phyloP scores from a whole-genome alignment of 257 asterid genomes.

The Thymus quinquecostatus region DNA sequence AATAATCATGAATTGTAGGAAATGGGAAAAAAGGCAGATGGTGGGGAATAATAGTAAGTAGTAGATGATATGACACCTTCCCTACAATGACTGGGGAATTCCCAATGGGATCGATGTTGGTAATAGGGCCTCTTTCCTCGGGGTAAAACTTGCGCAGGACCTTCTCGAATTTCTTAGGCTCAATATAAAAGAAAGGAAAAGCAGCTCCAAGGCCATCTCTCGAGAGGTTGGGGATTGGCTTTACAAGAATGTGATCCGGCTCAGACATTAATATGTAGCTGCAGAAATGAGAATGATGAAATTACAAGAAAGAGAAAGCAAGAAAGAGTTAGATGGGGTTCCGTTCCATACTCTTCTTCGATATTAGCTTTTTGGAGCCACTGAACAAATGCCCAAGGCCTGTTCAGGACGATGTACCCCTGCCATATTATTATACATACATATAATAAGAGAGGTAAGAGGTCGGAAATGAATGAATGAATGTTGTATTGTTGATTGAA shows the following conservation, averaged over 20 bases:
- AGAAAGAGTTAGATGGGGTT: not conserved
- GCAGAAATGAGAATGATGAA: conserved; percentile 22
- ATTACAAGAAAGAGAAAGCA: conserved; percentile 1
- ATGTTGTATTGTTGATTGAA: too few relatives aligned
- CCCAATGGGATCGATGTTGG: conserved; percentile 89
- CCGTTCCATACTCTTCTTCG: conserved; percentile 77
- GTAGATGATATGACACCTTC: conserved; percentile 50
- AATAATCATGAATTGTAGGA: conserved; percentile 18
- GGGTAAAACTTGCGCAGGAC: conserved; percentile 81
- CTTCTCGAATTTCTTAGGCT: conserved; percentile 76
- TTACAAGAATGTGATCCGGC: conserved; percentile 91
- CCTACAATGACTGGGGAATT: conserved; percentile 93
- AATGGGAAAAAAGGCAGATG: too few relatives aligned
- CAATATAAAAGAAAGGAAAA: conserved; percentile 91
- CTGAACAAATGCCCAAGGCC: conserved; percentile 99
- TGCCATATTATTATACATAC: conserved; percentile 30
- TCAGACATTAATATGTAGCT: conserved; percentile 96
- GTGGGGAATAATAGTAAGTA: too few relatives aligned
- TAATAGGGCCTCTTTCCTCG: conserved; percentile 72
- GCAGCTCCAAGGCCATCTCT: conserved; percentile 81
- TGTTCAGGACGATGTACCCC: conserved; percentile 96
- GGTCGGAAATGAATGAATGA: too few relatives aligned
- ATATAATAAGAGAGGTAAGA: too few relatives aligned
- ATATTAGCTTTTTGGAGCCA: conserved; percentile 94
- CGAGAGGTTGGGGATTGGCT: conserved; percentile 89